Percentiles rank a stretch among this genome's conserved stretches.
phyloP scores from a whole-genome alignment of 148 eudicot genomes.

The Diospyros kaki region DNA sequence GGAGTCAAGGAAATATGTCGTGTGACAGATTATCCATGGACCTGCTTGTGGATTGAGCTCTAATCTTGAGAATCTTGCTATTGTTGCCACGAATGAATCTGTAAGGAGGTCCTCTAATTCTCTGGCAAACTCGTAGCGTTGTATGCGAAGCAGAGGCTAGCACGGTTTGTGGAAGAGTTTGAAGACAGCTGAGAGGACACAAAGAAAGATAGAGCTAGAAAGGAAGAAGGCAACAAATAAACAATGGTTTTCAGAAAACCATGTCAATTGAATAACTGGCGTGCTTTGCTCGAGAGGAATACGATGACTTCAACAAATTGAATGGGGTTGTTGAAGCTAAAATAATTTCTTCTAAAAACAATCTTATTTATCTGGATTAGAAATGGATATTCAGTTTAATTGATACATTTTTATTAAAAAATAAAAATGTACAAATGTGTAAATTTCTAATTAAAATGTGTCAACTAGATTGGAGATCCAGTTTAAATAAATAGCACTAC shows the following conservation, averaged over 20 bases:
- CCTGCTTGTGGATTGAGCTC: background rate
- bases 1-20: constrained; percentile 3
- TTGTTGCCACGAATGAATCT: no score
- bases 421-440: no score
- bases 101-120: background rate
- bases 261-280: background rate
- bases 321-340: no score
- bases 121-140: background rate
- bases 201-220: background rate
- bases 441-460: no score
- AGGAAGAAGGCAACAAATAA: background rate
- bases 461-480: no score
- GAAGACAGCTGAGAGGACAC: background rate
- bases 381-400: no score
- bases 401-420: no score
- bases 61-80: background rate
- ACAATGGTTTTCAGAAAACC: background rate
- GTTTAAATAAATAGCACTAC: no score
- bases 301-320: no score
- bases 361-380: no score
- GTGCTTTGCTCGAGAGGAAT: no score
- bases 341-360: no score
- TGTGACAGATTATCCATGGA: background rate
- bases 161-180: background rate
- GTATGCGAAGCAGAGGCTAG: constrained; percentile 6